Conservation (phyloP, 306 rosid species). For the Gastrolobium bilobum region DNA sequence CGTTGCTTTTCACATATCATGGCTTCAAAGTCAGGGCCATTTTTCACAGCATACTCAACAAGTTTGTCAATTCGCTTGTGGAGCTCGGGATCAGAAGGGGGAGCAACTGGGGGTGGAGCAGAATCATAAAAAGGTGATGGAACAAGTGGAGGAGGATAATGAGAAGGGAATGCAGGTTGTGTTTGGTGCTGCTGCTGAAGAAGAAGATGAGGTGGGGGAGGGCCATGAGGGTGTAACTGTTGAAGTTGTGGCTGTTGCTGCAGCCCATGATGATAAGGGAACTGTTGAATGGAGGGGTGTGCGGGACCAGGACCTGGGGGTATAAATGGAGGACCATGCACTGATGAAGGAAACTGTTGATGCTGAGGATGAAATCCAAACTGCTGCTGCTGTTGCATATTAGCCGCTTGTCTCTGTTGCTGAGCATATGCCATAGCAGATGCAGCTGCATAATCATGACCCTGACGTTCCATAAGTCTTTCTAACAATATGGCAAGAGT, state of each 20-base stretch:
- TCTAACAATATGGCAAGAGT: slow-evolving; percentile 12
- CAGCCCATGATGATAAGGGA: slow-evolving; percentile 74
- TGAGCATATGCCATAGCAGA: slow-evolving; percentile 91
- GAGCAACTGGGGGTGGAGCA: slow-evolving; percentile 74
- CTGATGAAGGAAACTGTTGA: slow-evolving; percentile 82
- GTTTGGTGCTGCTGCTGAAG: slow-evolving; percentile 83
- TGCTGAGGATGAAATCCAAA: slow-evolving; percentile 91
- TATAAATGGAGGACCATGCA: slow-evolving; percentile 84
- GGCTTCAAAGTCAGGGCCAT: slow-evolving; percentile 96
- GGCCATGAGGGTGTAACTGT: slow-evolving; percentile 69
- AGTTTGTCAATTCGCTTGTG: slow-evolving; percentile 93
- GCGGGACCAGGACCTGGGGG: slow-evolving; percentile 90
- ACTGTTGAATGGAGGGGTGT: slow-evolving; percentile 83
- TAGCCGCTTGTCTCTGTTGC: slow-evolving; percentile 76
- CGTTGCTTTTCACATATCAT: slow-evolving; percentile 95
- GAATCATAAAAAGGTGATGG: slow-evolving; percentile 74
- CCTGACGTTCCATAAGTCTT: slow-evolving; percentile 77
- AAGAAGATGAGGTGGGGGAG: slow-evolving; percentile 77
- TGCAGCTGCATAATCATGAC: slow-evolving; percentile 87
- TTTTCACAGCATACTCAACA: slow-evolving; percentile 88
- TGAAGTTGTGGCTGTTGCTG: slow-evolving; percentile 69
- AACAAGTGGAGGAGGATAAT: slow-evolving; percentile 68
- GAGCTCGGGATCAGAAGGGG: slow-evolving; percentile 92
- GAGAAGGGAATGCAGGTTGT: slow-evolving; percentile 73
- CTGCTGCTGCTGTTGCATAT: slow-evolving; percentile 74